Evolutionary conservation across 2,329 filamentous ascomycete species (phyloP).

Genomic region (Bertia moriformis): DNA sequence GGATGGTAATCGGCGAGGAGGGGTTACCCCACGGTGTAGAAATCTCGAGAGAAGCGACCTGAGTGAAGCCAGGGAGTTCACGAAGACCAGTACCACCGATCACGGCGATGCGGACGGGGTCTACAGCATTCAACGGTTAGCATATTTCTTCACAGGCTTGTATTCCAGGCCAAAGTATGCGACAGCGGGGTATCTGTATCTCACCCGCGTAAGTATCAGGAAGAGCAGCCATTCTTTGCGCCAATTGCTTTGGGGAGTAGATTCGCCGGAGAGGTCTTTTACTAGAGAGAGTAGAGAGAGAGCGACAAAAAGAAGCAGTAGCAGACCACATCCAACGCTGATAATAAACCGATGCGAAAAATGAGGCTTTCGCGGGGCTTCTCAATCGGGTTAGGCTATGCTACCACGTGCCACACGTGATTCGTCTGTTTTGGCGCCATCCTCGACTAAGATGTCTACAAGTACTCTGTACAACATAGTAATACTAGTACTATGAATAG

Average conservation of each 20-base stretch:
- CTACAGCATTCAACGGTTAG: neutral
- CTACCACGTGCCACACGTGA: too few relatives aligned
- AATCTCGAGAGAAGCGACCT: neutral
- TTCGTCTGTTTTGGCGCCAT: too few relatives aligned
- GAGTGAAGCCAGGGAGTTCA: neutral
- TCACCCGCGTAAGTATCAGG: neutral
- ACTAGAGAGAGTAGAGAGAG: neutral
- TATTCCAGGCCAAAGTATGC: neutral
- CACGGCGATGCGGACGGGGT: neutral
- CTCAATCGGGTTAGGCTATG: too few relatives aligned
- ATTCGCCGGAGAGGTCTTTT: neutral
- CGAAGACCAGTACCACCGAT: slow-evolving; percentile 1
- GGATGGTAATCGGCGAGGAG: slow-evolving; percentile 1
- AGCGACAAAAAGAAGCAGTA: neutral
- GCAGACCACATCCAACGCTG: too few relatives aligned
- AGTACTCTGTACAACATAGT: too few relatives aligned
- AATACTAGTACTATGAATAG: too few relatives aligned
- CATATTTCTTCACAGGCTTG: neutral
- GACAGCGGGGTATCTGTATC: neutral
- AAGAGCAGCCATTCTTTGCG: neutral
- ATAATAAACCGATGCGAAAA: too few relatives aligned
- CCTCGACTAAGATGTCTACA: too few relatives aligned
- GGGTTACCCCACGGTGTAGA: neutral
- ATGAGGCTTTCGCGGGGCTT: too few relatives aligned
- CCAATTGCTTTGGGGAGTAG: neutral